A percentile compares a stretch with the other conserved stretches of the same genome.
These are phyloP conservation scores for Suhomyces faveliae DNA, from an alignment of 805 yeast species.

Conservation along the genomic window DNA sequence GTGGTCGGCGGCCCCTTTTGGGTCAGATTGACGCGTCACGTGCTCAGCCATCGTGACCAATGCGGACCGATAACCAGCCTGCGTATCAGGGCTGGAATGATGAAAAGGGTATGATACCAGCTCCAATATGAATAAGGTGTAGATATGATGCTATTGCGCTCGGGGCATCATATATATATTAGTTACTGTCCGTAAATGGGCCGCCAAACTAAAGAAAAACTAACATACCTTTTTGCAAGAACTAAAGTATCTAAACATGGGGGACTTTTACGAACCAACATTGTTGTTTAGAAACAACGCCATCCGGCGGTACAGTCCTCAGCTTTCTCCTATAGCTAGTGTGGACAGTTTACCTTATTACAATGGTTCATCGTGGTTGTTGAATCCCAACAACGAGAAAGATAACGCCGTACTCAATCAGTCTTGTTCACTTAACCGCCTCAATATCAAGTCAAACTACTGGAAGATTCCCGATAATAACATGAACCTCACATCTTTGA, in stretches of 20 bases:
- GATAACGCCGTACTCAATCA: constrained; percentile 40
- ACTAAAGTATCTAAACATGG: constrained; percentile 16
- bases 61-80: background rate
- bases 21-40: background rate
- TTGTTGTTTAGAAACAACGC: constrained; percentile 43
- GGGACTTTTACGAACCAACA: constrained; percentile 41
- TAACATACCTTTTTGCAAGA: background rate
- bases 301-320: constrained; percentile 22
- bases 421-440: constrained; percentile 39
- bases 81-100: background rate
- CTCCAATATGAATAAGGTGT: background rate
- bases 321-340: constrained; percentile 24
- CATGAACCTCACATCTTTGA: constrained; percentile 46
- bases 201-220: background rate
- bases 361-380: constrained; percentile 27
- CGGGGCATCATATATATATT: background rate
- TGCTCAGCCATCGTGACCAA: background rate
- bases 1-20: background rate
- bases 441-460: constrained; percentile 43
- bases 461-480: constrained; percentile 46
- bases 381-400: constrained; percentile 22
- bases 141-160: background rate
- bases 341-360: constrained; percentile 11
- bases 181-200: background rate
- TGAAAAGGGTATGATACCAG: constrained; percentile 6